Base-by-base conservation (phyloP, 2,329 filamentous ascomycete genomes). In the Stachybotrys chlorohalonatus region DNA sequence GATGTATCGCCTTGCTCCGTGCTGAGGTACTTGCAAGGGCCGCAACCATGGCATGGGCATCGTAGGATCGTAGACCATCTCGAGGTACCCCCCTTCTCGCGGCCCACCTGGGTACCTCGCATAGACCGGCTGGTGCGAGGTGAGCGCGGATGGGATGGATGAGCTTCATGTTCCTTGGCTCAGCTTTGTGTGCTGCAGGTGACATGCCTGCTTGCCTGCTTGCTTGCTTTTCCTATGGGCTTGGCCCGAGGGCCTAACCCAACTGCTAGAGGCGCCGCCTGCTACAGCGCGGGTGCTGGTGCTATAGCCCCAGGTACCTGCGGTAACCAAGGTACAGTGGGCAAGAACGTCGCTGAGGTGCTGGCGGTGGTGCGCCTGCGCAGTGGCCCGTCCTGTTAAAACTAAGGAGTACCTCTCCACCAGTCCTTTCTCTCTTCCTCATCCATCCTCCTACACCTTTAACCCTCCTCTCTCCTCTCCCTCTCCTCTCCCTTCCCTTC, bases 341-440 rank as follows among this genome's bases (percentile, higher is more conserved):
- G 24, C 24, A 24, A 24, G 24, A 2, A 24, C 2, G 24, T 24
- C 36, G 13, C 36, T 42, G 36, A 42, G 36, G 36, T 42, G 36
- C 24, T 24, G 24, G 24, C 24, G 24, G 24, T 24, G 24, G 24
- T 24, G 24, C 24, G 24, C 24, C 24, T 24, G 24, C 24, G 24
- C 24, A 42, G 36, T 13, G 13, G 36, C 36, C 36, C 36, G 36
- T 42, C 62, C 59, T 59, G 64, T 70, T 69, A 69, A 71, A 70
- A 69, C 68, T 68, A 68, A 63, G 63, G 58, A 56, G 58, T 55
- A 63, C 64, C 64, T 79, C 73, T 77, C 73, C 74, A 74, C 77
- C 76, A 77, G 75, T 80, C 78, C 76, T 76, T 77, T 75, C 75
- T 73, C 73, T 69, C 74, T 73, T 74, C 70, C 71, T 75, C 71